Conservation (phyloP, 345 rosid genomes). For the Hevea brasiliensis region DNA sequence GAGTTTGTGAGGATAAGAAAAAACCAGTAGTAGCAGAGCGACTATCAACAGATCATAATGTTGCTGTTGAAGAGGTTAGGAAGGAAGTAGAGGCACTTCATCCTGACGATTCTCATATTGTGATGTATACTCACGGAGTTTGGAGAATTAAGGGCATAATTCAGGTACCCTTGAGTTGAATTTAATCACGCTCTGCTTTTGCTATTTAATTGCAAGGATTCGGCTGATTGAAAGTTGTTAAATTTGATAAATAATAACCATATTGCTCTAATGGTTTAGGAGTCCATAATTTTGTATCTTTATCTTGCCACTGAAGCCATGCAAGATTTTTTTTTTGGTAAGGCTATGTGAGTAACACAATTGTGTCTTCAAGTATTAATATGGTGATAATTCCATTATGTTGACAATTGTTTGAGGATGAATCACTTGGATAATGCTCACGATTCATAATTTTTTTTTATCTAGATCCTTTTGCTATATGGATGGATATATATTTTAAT, state of each 20-base stretch:
- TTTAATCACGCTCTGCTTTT: background rate
- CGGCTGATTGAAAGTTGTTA: background rate
- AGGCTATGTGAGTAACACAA: too few species aligned
- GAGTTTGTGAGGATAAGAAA: slow-evolving; percentile 39
- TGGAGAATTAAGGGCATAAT: slow-evolving; percentile 99
- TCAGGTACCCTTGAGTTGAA: slow-evolving; percentile 54
- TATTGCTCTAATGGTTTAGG: background rate
- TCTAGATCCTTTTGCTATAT: slow-evolving; percentile 15
- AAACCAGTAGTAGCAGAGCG: slow-evolving; percentile 67
- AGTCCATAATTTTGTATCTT: background rate
- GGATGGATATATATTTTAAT: slow-evolving; percentile 21
- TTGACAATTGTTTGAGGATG: background rate
- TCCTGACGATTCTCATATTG: slow-evolving; percentile 94
- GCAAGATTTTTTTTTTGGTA: background rate
- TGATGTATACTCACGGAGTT: slow-evolving; percentile 73
- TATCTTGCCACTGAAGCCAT: background rate
- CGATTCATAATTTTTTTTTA: background rate
- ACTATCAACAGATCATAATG: slow-evolving; percentile 95
- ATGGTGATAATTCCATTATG: background rate
- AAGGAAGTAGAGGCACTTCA: slow-evolving; percentile 94
- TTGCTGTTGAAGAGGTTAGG: slow-evolving; percentile 84
- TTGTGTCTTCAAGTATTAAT: background rate
- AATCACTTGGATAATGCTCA: background rate
- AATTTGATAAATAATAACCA: background rate
- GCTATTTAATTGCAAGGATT: slow-evolving; percentile 2